Base-by-base conservation (phyloP, 1,284 basidiomycete species). In the Naganishia albida region DNA sequence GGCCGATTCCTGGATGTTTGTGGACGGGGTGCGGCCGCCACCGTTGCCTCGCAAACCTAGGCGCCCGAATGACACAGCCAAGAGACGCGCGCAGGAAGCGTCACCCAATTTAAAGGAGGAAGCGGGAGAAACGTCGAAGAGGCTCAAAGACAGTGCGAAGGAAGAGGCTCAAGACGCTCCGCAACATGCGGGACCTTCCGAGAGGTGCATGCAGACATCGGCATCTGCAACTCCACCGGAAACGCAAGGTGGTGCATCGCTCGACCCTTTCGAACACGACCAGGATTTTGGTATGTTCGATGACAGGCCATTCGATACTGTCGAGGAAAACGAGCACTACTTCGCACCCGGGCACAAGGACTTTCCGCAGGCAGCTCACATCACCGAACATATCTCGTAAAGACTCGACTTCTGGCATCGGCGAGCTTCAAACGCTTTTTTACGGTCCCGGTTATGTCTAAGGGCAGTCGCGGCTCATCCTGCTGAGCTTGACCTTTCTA, bases 1-100 rank as follows among this genome's bases (percentile, higher is more conserved):
- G 28, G 60, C 56, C 28, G 57, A 62, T 28, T n/a, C 65, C 3
- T 66, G 65, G 65, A 66, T 66, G 65, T 63, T 66, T 48, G 40
- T 62, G 2, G 44, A 53, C 38, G 65, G 65, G n/a, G 26, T 56
- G 23, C 44, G 60, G 39, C 65, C 65, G 34, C 26, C 49, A 18
- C 48, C 60, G 8, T 43, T 63, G 39, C 50, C 60, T 3, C 49
- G 60, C 4, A 63, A 46, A 39, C 50, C 49, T 23, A 52, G 48
- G 38, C 18, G 50, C 38, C 64, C 56, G 54, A 55, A 60, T 38
- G 42, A 60, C 23, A 48, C 51, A 43, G 64, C 64, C 50, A 48
- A 52, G 20, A 46, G 53, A 39, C 25, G 59, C 39, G 55, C 50
- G 30, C 40, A 52, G 26, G 25, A 53, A 40, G 50, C 46, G 7